Base-by-base conservation (phyloP, 2,329 filamentous ascomycete genomes). In the Teratosphaeria gauchensis region DNA sequence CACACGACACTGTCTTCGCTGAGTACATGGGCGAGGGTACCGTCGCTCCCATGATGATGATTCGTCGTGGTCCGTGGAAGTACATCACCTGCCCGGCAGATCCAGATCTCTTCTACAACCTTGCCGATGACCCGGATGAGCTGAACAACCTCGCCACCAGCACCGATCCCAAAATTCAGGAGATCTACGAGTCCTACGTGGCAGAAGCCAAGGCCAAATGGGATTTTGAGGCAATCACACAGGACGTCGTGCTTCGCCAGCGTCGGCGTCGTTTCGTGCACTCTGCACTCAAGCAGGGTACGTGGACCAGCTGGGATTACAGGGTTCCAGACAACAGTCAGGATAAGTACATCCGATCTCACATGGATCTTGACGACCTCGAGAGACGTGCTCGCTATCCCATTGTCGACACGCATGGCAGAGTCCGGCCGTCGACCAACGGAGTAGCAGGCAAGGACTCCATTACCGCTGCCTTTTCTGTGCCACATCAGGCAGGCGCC, bases 1-100 rank as follows among this genome's bases (percentile, higher is more conserved):
- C 84, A 48, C 86, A 87, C 61, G 91, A 96, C 72, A 94, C 89
- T 11, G 91, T 94, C n/a, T 88, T 92, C 67, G 91, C 90, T 61
- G 92, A 96, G 76, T 96, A 96, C 77, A 95, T 92, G 69, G 92
- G 90, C 55, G 92, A 96, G 75, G 92, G 92, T 54, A 96, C 92
- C 1, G 80, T 95, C 58, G 86, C 88, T 4, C 92, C 92, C 1
- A 83, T 95, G 58, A 90, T 95, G 80, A 96, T 96, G 92, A 96
- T 96, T 70, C 86, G 89, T 59, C 86, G 90, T 57, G 90, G 90
- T 8, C 80, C 82, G 53, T 96, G 90, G 90, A 96, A 96, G 78
- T 96, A 91, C 73, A 85, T 94, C 63, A 90, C 84, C 63, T 96
- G 90, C 68, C 85, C 91, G 6, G 86, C 86, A 24, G 92, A 96